phyloP scores from a whole-genome alignment of 495 filamentous ascomycete genomes.

The Lasiosphaeria ovina region DNA sequence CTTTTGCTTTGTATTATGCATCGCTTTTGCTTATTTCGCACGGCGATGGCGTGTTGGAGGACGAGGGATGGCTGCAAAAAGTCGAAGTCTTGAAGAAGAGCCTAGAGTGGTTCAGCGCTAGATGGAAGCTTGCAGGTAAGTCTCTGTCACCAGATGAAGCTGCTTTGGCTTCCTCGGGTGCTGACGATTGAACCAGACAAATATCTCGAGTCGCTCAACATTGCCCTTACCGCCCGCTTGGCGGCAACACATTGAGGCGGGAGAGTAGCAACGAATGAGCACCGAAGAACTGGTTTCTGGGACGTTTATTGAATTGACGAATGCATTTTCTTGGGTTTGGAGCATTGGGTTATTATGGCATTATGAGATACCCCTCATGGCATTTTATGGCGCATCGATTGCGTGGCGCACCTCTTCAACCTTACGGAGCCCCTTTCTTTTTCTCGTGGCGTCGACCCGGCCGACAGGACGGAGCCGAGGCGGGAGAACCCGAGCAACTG shows the following conservation, averaged over 20 bases:
- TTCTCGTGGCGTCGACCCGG: too few relatives aligned
- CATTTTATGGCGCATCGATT: background rate
- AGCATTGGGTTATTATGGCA: background rate
- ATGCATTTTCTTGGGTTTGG: background rate
- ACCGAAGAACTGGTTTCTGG: background rate
- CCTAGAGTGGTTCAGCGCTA: conserved; percentile 11
- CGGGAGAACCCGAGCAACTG: too few relatives aligned
- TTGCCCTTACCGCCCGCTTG: conserved; percentile 12
- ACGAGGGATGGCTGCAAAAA: conserved; percentile 20
- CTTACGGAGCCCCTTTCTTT: too few relatives aligned
- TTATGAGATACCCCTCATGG: conserved; percentile 1
- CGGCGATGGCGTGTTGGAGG: conserved; percentile 20
- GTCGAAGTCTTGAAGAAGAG: conserved; percentile 19
- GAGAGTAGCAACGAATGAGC: background rate
- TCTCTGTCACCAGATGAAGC: background rate
- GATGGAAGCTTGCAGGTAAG: conserved; percentile 35
- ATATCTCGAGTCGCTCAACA: conserved; percentile 13
- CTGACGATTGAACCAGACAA: conserved; percentile 1
- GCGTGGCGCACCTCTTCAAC: background rate
- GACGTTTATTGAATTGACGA: background rate
- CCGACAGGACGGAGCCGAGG: too few relatives aligned
- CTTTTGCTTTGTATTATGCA: conserved; percentile 27
- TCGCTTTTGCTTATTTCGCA: conserved; percentile 26
- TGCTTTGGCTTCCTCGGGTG: background rate
- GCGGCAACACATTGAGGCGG: conserved; percentile 1